Base-by-base conservation (phyloP, 176 grass and related monocot genomes). In the Coix lacrymajobi region DNA sequence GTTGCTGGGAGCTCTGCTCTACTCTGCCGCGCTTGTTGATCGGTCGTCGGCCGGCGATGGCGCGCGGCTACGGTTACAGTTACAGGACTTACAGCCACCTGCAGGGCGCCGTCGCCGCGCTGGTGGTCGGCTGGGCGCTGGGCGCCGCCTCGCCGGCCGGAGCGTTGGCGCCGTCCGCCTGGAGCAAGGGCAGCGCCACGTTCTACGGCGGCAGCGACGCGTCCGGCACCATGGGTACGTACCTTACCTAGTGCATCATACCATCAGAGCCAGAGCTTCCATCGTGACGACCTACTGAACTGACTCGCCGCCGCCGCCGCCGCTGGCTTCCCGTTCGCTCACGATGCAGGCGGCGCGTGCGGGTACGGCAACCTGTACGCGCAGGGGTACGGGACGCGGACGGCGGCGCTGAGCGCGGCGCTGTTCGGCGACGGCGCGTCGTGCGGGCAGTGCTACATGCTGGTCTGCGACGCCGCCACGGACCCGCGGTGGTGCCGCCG, bases 191-290 rank as follows among this genome's bases (percentile, higher is more conserved):
- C 60, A 65, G 10, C 26, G 76, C 76, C 26, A 79, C 76, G 38
- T 79, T 79, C 76, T 79, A 79, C 39, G 76, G 76, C 76, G 76
- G 76, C 38, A 65, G 60, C 76, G 76, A 79, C 60, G 76, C 76
- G 1, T 79, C 76, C 26, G 76, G 76, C 39, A 79, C 76, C 5
- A 79, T 79, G 76, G 76, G 75, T 77, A 70, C 66, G 66, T 77
- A 70, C 66, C 37, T n/a, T 19, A 1, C n/a, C n/a, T n/a, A n/a
- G n/a, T n/a, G n/a, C n/a, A n/a, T n/a, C n/a, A n/a, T n/a, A n/a
- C n/a, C n/a, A n/a, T n/a, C n/a, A n/a, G n/a, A n/a, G n/a, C n/a
- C n/a, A n/a, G n/a, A n/a, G n/a, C n/a, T n/a, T n/a, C 22, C 1
- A 24, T 69, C 34, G 66, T 24, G 36, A 24, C 22, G 8, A 57